Evolutionary conservation across 1,284 basidiomycete species (phyloP).

Genomic region (Trichosporon inkin): DNA sequence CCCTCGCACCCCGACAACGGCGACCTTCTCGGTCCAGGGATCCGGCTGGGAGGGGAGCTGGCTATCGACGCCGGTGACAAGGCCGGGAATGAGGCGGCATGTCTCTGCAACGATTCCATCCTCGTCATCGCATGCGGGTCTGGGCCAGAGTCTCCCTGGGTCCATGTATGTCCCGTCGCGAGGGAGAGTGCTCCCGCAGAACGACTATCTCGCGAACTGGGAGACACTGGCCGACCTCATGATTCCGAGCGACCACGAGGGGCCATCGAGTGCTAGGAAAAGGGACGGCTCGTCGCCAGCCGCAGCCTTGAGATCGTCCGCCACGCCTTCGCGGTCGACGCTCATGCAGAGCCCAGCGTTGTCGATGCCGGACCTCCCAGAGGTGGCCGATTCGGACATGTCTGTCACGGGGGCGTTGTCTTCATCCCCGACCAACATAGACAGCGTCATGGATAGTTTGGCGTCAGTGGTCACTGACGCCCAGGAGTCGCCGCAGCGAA

Average conservation of each 20-base stretch:
- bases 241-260: conserved; percentile 11
- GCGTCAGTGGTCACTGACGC: background rate
- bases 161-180: background rate
- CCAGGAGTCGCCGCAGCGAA: background rate
- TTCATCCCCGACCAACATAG: conserved; percentile 12
- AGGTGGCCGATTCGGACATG: background rate
- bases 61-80: background rate
- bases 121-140: background rate
- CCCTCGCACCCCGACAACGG: conserved; percentile 6
- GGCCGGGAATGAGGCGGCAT: background rate
- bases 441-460: conserved; percentile 2
- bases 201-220: conserved; percentile 37
- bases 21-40: background rate
- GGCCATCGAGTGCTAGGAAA: background rate
- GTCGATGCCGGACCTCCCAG: background rate
- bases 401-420: conserved; percentile 10
- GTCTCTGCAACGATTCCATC: background rate
- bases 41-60: background rate
- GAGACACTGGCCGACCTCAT: conserved; percentile 34
- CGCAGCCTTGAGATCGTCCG: background rate
- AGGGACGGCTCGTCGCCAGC: background rate
- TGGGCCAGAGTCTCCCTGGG: background rate
- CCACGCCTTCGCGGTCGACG: background rate
- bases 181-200: conserved; percentile 10
- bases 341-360: background rate